Conservation (phyloP, 2,329 filamentous ascomycete species). For the Aspergillus sp. region DNA sequence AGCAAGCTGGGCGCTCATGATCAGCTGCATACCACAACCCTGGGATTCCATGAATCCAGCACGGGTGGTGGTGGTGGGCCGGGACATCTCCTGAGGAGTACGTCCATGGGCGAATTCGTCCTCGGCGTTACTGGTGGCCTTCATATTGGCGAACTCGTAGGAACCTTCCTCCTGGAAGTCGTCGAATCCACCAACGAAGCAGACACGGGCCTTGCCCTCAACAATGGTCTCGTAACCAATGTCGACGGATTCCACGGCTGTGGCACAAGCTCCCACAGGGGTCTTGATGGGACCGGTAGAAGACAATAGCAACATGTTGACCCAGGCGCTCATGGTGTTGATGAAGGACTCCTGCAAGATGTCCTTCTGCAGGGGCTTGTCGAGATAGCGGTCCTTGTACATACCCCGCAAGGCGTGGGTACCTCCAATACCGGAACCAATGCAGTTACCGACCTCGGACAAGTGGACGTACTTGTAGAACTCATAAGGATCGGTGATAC, state of each 20-base stretch:
- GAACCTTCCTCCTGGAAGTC: constrained; percentile 99
- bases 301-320: constrained; percentile 97
- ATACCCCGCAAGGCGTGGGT: constrained; percentile 88
- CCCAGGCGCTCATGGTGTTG: constrained; percentile 99
- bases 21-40: constrained; percentile 95
- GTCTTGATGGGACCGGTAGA: constrained; percentile 99
- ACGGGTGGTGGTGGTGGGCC: constrained; percentile 92
- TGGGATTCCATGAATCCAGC: constrained; percentile 99
- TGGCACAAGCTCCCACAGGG: constrained; percentile 94
- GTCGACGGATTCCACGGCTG: constrained; percentile 93
- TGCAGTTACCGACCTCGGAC: constrained; percentile 95
- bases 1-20: constrained; percentile 95
- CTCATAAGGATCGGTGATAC: constrained; percentile 98
- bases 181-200: constrained; percentile 97
- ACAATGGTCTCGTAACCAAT: constrained; percentile 98
- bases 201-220: constrained; percentile 95
- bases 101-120: constrained; percentile 95
- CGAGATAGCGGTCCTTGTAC: constrained; percentile 96
- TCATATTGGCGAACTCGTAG: constrained; percentile 99
- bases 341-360: constrained; percentile 99
- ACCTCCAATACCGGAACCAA: constrained; percentile 98
- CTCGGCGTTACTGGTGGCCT: constrained; percentile 95
- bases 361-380: constrained; percentile 97
- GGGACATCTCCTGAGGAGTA: constrained; percentile 95
- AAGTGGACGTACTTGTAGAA: constrained; percentile 99